Conservation (phyloP, 805 yeast species). For the Starmera amethionina region DNA sequence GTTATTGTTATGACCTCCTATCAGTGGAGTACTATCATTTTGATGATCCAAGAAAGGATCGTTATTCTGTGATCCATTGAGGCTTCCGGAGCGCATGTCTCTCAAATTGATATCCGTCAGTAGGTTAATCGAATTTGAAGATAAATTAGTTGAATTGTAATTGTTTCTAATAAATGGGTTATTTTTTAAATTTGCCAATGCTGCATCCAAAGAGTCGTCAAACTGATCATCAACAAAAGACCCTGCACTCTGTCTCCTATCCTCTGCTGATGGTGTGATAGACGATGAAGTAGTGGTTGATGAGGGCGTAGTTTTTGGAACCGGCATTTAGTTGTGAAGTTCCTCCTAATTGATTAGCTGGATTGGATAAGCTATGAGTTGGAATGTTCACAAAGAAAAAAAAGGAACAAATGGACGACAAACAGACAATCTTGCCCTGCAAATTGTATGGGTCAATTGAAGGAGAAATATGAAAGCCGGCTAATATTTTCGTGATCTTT, state of each 20-base stretch:
- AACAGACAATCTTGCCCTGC: too few relatives aligned
- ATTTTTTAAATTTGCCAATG: conserved; percentile 42
- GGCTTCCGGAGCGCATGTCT: conserved; percentile 12
- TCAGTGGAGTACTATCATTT: conserved; percentile 11
- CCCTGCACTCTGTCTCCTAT: conserved; percentile 17
- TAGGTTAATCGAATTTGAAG: conserved; percentile 15
- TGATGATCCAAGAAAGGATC: conserved; percentile 17
- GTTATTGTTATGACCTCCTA: neutral
- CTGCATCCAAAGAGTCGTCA: conserved; percentile 57
- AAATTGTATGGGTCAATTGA: too few relatives aligned
- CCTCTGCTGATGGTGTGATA: too few relatives aligned
- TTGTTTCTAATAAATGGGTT: conserved; percentile 22
- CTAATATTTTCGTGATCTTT: too few relatives aligned
- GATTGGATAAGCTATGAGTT: too few relatives aligned
- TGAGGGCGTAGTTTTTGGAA: too few relatives aligned
- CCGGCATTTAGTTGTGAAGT: too few relatives aligned
- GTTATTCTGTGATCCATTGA: conserved; percentile 5
- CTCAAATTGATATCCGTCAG: conserved; percentile 22
- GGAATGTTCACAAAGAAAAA: too few relatives aligned
- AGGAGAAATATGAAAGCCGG: too few relatives aligned
- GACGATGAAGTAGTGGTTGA: too few relatives aligned
- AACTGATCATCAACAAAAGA: conserved; percentile 51
- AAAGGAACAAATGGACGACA: too few relatives aligned
- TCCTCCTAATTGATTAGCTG: too few relatives aligned
- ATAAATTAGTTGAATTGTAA: conserved; percentile 17